These are phyloP conservation scores for Alternaria conjuncta DNA, from an alignment of 2,329 filamentous ascomycete genomes.

Conservation along the genomic window DNA sequence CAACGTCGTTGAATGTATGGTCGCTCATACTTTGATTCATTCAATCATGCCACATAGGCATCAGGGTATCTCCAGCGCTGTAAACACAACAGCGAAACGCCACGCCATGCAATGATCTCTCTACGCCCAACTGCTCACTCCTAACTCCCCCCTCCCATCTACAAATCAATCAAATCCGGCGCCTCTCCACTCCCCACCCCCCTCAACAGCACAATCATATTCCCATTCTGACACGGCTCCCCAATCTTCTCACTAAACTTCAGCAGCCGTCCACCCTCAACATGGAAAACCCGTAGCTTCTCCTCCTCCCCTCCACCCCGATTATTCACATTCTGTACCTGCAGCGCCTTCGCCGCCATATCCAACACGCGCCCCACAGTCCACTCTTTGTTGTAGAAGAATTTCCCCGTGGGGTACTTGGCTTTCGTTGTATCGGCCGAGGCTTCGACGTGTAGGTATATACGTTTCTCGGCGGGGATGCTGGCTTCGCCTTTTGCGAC, in stretches of 20 bases:
- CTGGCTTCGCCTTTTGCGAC: conserved; percentile 89
- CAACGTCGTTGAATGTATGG: too few species aligned
- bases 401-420: conserved; percentile 72
- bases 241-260: conserved; percentile 90
- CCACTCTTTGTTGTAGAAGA: conserved; percentile 71
- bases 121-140: too few species aligned
- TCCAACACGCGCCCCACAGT: conserved; percentile 86
- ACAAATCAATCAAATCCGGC: conserved; percentile 70
- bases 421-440: conserved; percentile 83
- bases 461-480: conserved; percentile 78
- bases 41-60: neutral
- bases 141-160: conserved; percentile 4
- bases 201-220: conserved; percentile 86
- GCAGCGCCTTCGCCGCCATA: conserved; percentile 75
- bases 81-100: neutral
- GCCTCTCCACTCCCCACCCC: conserved; percentile 78
- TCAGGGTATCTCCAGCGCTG: conserved; percentile 23
- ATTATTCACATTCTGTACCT: conserved; percentile 86
- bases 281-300: conserved; percentile 86
- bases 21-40: too few species aligned
- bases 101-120: neutral
- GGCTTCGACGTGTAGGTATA: conserved; percentile 91
- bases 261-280: conserved; percentile 84
- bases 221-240: conserved; percentile 74
- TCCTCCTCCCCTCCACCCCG: conserved; percentile 76